phyloP scores from a whole-genome alignment of 2,329 filamentous ascomycete genomes.

The Cercospora nicotianae region DNA sequence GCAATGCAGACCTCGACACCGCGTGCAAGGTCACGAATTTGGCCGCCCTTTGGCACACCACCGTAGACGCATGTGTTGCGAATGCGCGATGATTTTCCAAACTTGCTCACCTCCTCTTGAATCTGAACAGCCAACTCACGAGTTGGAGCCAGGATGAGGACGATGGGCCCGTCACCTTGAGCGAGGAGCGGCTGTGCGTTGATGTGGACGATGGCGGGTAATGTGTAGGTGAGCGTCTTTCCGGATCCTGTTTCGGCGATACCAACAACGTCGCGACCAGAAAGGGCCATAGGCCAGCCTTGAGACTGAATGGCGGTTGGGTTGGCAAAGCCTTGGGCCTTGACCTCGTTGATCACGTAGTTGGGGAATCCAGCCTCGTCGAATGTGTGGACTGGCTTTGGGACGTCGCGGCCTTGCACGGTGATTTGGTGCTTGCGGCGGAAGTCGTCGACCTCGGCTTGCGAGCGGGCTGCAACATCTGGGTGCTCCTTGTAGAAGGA shows the following conservation, averaged over 20 bases:
- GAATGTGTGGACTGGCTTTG: constrained; percentile 93
- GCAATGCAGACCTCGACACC: constrained; percentile 99
- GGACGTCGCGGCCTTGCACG: constrained; percentile 75
- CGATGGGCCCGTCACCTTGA: constrained; percentile 93
- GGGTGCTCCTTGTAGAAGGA: constrained; percentile 97
- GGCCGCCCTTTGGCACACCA: constrained; percentile 95
- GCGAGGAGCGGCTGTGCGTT: constrained; percentile 96
- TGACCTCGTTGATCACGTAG: constrained; percentile 98
- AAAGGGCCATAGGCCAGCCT: constrained; percentile 98
- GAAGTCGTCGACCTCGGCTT: constrained; percentile 83
- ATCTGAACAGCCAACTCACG: constrained; percentile 98
- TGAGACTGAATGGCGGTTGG: constrained; percentile 97
- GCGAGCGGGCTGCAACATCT: constrained; percentile 70
- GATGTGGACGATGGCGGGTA: constrained; percentile 98
- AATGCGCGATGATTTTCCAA: constrained; percentile 95
- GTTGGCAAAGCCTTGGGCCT: constrained; percentile 91
- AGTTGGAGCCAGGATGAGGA: constrained; percentile 91
- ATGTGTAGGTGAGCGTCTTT: constrained; percentile 98
- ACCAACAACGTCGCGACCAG: constrained; percentile 96
- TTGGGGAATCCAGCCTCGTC: constrained; percentile 96
- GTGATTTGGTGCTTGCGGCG: constrained; percentile 82
- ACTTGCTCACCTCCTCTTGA: constrained; percentile 97
- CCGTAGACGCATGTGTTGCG: constrained; percentile 99
- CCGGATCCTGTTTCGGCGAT: constrained; percentile 98
- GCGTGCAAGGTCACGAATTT: constrained; percentile 90